Base-by-base conservation (phyloP, 2,329 filamentous ascomycete species). In the Grosmannia penicillata region DNA sequence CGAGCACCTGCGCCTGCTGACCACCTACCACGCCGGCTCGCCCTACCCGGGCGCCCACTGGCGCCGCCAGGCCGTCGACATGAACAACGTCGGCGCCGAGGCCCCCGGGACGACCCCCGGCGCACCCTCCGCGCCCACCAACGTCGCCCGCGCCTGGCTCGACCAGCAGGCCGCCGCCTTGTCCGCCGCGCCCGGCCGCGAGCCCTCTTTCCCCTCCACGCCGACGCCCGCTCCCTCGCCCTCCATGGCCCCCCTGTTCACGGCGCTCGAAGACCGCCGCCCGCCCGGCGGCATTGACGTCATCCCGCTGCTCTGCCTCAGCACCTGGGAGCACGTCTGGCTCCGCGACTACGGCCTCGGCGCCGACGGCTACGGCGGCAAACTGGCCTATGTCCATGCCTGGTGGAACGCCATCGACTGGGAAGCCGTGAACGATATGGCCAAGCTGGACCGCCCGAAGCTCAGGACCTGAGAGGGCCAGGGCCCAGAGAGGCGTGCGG, bases 321-420 rank as follows among this genome's bases (percentile, higher is more conserved):
- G 86, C 62, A 94, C 86, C 6, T 98, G 91, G 91, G 80, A 96
- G 65, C 91, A 96, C 60, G 78, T 81, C 8, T 98, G 82, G 75
- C 62, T 96, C 56, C 71, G 73, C 39, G 86, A 96, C 57, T 95
- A 82, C 58, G 73, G 73, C 37, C 54, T 76, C 23, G 66, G 66
- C 9, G 56, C 52, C 2, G 56, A 56, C 29, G 79, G 79, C 6
- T 57, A 78, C 40, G 68, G 65, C 32, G 85, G 84, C 36, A 98
- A 95, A 74, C 65, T 67, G 38, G 60, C 65, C 37, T 98, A 75
- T 57, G 66, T 87, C 38, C 71, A 82, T 54, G 68, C 69, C 30
- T 96, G 89, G 89, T 98, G 91, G 91, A 61, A 83, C 36, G 66
- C 65, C 38, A 78, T 98, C 48, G 75, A 98, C 60, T 98, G 91